Base-by-base conservation (phyloP, 805 yeast species). In the Ogataea ganodermae region DNA sequence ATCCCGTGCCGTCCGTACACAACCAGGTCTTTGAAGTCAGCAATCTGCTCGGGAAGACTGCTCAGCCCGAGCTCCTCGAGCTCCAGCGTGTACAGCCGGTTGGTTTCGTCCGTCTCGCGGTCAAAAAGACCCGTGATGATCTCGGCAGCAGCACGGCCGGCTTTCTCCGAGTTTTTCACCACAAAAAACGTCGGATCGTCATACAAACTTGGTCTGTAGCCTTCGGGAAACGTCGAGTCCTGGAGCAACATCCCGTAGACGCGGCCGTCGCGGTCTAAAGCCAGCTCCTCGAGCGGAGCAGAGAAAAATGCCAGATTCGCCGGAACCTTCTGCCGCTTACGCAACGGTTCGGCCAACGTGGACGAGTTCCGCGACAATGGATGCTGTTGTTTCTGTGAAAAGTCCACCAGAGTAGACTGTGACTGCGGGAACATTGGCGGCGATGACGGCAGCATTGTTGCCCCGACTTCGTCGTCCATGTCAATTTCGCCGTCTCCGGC, bases 11-110 rank as follows among this genome's bases (percentile, higher is more conserved):
- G 50, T 4, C 64, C 68, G 51, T 71, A 73, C 6, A 76, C 60
- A n/a, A 80, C 81, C 55, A 80, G 61, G 45, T 80, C 72, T 55
- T 78, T 73, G 52, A 82, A 65, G 58, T 82, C 88, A 42, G 73
- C 74, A 23, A 82, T 70, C 52, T 80, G 84, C 43, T 78, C 80
- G 1, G 88, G 86, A 3, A 82, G 60, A 5, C 73, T 73, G 9
- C 65, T 67, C 32, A 82, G 62, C 0, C 70, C 73, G 62, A 80
- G 58, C 13, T 72, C 63, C 44, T 80, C 84, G 22, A 82, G 56
- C 46, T 73, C 63, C 2, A 82, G 66, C n/a, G 58, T 66, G 1
- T 79, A 69, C 7, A 59, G 52, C 5, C 73, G 71, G 35, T 75
- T 52, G 16, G 31, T 35, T 1, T 45, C 49, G 18, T 64, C 61